phyloP scores from a whole-genome alignment of 2,329 filamentous ascomycete species.

The Pseudogymnoascus sp. region DNA sequence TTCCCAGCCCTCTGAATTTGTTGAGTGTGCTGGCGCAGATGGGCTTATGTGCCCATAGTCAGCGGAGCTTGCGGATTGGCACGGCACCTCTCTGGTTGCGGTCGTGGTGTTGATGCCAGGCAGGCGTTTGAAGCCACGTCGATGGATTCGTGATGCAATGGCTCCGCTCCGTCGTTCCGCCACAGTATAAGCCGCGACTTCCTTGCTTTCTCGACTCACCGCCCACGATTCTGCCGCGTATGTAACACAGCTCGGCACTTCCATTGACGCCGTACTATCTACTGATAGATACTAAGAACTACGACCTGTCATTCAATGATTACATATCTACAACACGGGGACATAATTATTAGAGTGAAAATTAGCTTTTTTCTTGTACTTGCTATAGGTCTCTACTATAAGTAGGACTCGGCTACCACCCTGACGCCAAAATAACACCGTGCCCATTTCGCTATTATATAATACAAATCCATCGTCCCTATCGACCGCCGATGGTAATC shows the following conservation, averaged over 20 bases:
- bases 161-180: constrained; percentile 11
- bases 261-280: background rate
- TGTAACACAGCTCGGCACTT: background rate
- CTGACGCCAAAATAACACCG: background rate
- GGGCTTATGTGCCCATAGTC: constrained; percentile 7
- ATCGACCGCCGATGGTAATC: background rate
- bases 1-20: constrained; percentile 9
- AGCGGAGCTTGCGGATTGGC: constrained; percentile 9
- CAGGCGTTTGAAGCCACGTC: constrained; percentile 23
- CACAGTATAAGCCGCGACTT: background rate
- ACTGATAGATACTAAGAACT: background rate
- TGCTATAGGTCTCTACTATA: background rate
- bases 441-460: background rate
- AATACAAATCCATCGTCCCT: background rate
- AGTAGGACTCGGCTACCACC: background rate
- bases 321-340: background rate
- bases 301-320: background rate
- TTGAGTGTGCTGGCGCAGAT: constrained; percentile 17
- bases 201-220: background rate
- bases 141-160: constrained; percentile 15
- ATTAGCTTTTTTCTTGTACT: background rate
- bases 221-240: background rate
- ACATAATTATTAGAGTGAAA: background rate
- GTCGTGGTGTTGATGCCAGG: background rate
- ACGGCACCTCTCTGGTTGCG: constrained; percentile 11